phyloP scores from a whole-genome alignment of 805 yeast genomes.

The Candida methanosorbosa region DNA sequence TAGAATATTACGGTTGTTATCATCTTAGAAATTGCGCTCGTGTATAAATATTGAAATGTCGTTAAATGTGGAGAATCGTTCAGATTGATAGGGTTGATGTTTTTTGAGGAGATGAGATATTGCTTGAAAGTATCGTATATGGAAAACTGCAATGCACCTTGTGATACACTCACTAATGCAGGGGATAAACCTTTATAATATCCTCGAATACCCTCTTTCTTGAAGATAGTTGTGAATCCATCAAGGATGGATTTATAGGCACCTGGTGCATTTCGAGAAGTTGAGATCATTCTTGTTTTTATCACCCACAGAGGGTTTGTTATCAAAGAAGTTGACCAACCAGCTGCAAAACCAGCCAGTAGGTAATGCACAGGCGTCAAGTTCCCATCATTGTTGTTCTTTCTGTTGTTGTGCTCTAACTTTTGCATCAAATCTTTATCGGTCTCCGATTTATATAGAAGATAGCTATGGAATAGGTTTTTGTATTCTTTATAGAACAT shows the following conservation, averaged over 20 bases:
- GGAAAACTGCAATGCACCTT: constrained; percentile 83
- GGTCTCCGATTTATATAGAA: too few species aligned
- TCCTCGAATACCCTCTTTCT: constrained; percentile 53
- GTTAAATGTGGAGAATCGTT: constrained; percentile 22
- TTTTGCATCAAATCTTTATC: constrained; percentile 1
- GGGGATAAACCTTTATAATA: constrained; percentile 80
- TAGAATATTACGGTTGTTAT: constrained; percentile 61
- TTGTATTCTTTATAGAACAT: constrained; percentile 63
- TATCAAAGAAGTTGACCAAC: constrained; percentile 59
- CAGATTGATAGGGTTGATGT: constrained; percentile 5
- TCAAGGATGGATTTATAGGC: constrained; percentile 52
- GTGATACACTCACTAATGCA: constrained; percentile 72
- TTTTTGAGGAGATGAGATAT: constrained; percentile 14
- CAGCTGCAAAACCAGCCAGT: constrained; percentile 58
- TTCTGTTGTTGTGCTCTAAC: constrained; percentile 5
- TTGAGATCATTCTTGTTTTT: constrained; percentile 78
- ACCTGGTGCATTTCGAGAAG: constrained; percentile 30
- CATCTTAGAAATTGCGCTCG: constrained; percentile 64
- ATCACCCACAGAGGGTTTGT: constrained; percentile 96
- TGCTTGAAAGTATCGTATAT: constrained; percentile 72
- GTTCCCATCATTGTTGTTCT: constrained; percentile 22
- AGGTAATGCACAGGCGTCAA: constrained; percentile 39
- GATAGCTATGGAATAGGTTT: constrained; percentile 7
- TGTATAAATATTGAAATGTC: constrained; percentile 49
- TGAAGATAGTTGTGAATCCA: constrained; percentile 43